Evolutionary conservation across 2,329 filamentous ascomycete species (phyloP).

Genomic region (Diaporthe sp.): DNA sequence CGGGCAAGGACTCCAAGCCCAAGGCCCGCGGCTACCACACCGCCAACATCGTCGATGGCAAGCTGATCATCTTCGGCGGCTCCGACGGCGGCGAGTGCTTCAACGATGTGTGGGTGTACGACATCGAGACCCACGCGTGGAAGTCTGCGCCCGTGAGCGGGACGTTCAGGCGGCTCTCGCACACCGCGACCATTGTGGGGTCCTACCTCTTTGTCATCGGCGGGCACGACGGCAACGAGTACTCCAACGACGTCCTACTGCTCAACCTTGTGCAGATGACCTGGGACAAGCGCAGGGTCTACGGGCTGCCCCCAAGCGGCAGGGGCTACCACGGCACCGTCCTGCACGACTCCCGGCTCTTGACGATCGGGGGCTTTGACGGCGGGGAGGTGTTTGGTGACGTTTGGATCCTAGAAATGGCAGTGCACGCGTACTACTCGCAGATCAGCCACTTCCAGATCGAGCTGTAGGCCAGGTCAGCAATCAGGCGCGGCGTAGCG

Average conservation of each 20-base stretch:
- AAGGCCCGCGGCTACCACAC: constrained; percentile 79
- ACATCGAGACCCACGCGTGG: constrained; percentile 74
- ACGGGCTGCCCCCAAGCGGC: constrained; percentile 73
- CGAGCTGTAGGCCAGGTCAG: constrained; percentile 63
- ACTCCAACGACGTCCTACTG: constrained; percentile 77
- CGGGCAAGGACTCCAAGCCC: constrained; percentile 60
- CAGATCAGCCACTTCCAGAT: constrained; percentile 81
- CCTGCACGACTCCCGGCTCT: constrained; percentile 74
- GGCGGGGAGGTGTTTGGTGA: constrained; percentile 77
- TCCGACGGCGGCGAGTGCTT: constrained; percentile 80
- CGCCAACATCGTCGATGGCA: constrained; percentile 79
- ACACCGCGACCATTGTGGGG: constrained; percentile 78
- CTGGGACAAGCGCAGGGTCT: constrained; percentile 77
- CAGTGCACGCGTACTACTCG: constrained; percentile 79
- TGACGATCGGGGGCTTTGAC: constrained; percentile 77
- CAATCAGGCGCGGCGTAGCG: constrained; percentile 1
- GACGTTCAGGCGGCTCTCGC: constrained; percentile 75
- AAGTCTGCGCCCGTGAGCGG: constrained; percentile 70
- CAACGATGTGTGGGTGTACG: constrained; percentile 80
- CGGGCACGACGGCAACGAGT: constrained; percentile 78
- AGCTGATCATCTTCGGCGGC: constrained; percentile 79
- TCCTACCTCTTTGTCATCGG: constrained; percentile 79
- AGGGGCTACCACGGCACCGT: constrained; percentile 77
- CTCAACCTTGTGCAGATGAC: constrained; percentile 80
- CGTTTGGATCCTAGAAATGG: constrained; percentile 76